Evolutionary conservation across 257 asterid genomes (phyloP), one percentile per base, ranked within the genome.

Genomic region (Parsonsia alboflavescens): DNA sequence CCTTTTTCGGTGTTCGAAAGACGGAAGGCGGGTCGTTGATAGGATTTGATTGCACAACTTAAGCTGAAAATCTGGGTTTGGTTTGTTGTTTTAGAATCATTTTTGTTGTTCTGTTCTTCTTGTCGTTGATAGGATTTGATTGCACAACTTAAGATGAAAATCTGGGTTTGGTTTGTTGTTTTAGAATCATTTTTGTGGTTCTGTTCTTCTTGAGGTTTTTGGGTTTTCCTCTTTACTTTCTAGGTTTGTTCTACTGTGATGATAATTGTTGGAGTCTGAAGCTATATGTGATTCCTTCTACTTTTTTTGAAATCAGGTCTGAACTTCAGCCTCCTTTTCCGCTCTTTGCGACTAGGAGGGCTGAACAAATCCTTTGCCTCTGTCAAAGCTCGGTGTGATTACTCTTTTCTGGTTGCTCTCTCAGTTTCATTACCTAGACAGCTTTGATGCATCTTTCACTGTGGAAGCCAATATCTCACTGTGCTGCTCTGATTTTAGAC

Each of bases 381-480:
- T 73, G 56, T 49, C 70, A 79, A 74, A 68, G 74, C 85, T 82
- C 77, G 68, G 66, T 71, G 70, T 73, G 84, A 79, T 84, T 67
- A 61, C 65, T 77, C 72, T 56, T 79, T 84, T 70, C 49, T 45
- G 52, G 56, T 33, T 73, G 72, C 68, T 78, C 81, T 77, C 80
- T 70, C 63, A 75, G 79, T 82, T 75, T 82, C 78, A 72, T 79
- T 72, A 33, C 53, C 74, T 63, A 59, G 70, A 70, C 78, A 80
- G 90, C 79, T 86, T 85, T 83, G 80, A 95, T 95, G 99, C 98
- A 92, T 95, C 79, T 95, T 85, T 86, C 97, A 83, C 89, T 95
- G 80, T 95, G 98, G 99, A 95, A 95, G 86, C 97, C 99, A 80
- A 78, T 95, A 76, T 92, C 98, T 78, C 98, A 88, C 82, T 95